Percentiles rank a stretch among this genome's conserved stretches.
phyloP scores from a whole-genome alignment of 2,329 filamentous ascomycete species.

The Fusarium brevicatenulatum region DNA sequence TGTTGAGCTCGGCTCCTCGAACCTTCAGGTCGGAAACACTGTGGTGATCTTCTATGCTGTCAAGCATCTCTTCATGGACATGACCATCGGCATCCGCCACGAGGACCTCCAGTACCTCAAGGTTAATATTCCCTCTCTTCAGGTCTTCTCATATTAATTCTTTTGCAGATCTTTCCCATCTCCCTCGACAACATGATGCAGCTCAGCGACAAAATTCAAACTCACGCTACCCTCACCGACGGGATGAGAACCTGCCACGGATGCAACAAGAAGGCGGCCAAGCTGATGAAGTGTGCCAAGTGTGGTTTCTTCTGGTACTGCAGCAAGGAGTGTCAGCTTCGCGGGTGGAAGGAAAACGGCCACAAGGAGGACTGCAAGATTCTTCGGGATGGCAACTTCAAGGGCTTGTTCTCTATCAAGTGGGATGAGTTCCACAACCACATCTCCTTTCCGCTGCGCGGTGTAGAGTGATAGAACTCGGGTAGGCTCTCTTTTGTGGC shows the following conservation, averaged over 20 bases:
- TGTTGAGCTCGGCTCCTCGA: not conserved
- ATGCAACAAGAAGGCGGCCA: constrained; percentile 1
- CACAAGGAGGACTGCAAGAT: constrained; percentile 30
- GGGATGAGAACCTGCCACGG: constrained; percentile 23
- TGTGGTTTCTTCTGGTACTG: constrained; percentile 35
- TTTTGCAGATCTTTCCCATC: not conserved
- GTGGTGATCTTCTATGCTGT: constrained; percentile 17
- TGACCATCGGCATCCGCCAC: not conserved
- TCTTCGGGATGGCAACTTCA: constrained; percentile 8
- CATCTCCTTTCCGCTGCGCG: not conserved
- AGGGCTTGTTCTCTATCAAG: constrained; percentile 11
- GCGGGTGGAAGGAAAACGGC: constrained; percentile 9
- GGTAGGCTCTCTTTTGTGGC: not conserved
- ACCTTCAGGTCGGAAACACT: not conserved
- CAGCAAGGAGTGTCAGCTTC: constrained; percentile 12
- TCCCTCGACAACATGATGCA: constrained; percentile 9
- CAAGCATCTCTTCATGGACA: not conserved
- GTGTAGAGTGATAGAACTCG: not conserved
- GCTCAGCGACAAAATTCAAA: constrained; percentile 20
- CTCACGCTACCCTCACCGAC: not conserved
- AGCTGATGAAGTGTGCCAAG: constrained; percentile 8
- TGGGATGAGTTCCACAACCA: not conserved
- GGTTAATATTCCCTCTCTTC: not conserved
- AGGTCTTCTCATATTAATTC: fast-evolving
- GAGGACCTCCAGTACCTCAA: not conserved